Base-by-base conservation (phyloP, 805 yeast species). In the Monosporozyma servazzii region DNA sequence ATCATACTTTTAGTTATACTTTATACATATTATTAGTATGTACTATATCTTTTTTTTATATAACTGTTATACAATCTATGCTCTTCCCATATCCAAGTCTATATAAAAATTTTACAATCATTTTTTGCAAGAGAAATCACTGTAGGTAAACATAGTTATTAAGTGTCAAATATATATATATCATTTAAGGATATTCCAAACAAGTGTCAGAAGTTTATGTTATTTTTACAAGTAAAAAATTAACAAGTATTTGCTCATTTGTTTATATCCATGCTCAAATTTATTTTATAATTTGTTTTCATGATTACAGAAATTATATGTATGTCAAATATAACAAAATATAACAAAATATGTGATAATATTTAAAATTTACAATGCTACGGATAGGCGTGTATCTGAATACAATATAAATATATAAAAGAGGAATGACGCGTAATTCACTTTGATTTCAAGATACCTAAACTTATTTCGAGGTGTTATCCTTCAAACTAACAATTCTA, bases 401-500 rank as follows among this genome's bases (percentile, higher is more conserved):
- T 33, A 33, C n/a, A 27, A 27, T n/a, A 27, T n/a, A 23, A n/a
- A 5, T 42, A 45, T 45, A 45, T 45, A 31, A 17, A 45, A 3
- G 36, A n/a, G 13, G 8, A 49, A 49, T 25, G 45, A 39, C 27
- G 17, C 27, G 11, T 10, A 45, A 10, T 15, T 45, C 9, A 27
- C 27, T 29, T 15, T 6, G 8, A 20, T 40, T 10, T 18, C 3
- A 15, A 7, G 11, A 17, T 23, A 25, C 18, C 17, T 27, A 29
- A 20, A 10, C 39, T 45, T 66, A 68, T 59, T 80, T 78, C 13
- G 78, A 70, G 9, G 78, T 69, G 29, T 81, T 70, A 57, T 88
- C 96, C 75, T 91, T 93, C 71, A 93, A 79, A 13, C 96, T 84
- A 42, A 93, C 99, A 62, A 91, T 88, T 68, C 96, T 80, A 73